A percentile compares a stretch with the other conserved stretches of the same genome.
These are phyloP conservation scores for Pseudonectria foliicola DNA, from an alignment of 2,329 filamentous ascomycete genomes.

Conservation along the genomic window DNA sequence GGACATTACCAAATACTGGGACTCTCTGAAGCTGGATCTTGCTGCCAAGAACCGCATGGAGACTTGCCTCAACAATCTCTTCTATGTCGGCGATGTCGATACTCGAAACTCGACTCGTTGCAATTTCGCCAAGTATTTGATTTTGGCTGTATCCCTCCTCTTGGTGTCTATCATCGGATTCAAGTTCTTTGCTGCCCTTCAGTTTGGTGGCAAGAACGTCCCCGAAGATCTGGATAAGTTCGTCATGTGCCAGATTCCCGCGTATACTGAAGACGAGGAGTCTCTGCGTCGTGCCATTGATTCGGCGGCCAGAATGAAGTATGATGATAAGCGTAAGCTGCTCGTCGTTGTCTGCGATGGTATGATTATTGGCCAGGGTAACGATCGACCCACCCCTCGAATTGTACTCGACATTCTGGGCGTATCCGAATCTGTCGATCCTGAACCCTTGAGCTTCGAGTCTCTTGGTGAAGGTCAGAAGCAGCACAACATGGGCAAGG, in stretches of 20 bases:
- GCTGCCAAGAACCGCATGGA: slow-evolving; percentile 61
- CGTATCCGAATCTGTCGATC: slow-evolving; percentile 87
- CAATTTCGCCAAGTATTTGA: slow-evolving; percentile 81
- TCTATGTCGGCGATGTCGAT: slow-evolving; percentile 87
- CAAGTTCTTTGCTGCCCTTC: slow-evolving; percentile 94
- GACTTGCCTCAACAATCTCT: slow-evolving; percentile 84
- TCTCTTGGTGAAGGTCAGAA: slow-evolving; percentile 91
- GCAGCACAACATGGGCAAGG: slow-evolving; percentile 99
- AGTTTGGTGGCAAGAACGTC: slow-evolving; percentile 84
- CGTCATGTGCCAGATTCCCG: slow-evolving; percentile 93
- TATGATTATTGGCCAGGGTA: slow-evolving; percentile 99
- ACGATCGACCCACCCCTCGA: slow-evolving; percentile 88
- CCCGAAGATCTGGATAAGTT: slow-evolving; percentile 98
- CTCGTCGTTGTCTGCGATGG: slow-evolving; percentile 90
- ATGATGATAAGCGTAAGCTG: slow-evolving; percentile 97
- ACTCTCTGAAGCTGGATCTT: slow-evolving; percentile 54
- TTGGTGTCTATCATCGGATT: slow-evolving; percentile 78
- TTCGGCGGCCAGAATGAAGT: slow-evolving; percentile 88
- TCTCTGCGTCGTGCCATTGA: slow-evolving; percentile 95
- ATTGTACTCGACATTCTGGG: slow-evolving; percentile 97
- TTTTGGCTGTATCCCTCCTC: slow-evolving; percentile 76
- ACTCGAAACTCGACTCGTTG: slow-evolving; percentile 82
- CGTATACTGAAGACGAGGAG: slow-evolving; percentile 97
- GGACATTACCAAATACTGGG: slow-evolving; percentile 81
- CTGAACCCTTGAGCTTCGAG: slow-evolving; percentile 93